Percentiles rank a stretch among this genome's conserved stretches.
These are phyloP conservation scores for Dryas integrifolia DNA, from an alignment of 331 rosid species.

Conservation along the genomic window DNA sequence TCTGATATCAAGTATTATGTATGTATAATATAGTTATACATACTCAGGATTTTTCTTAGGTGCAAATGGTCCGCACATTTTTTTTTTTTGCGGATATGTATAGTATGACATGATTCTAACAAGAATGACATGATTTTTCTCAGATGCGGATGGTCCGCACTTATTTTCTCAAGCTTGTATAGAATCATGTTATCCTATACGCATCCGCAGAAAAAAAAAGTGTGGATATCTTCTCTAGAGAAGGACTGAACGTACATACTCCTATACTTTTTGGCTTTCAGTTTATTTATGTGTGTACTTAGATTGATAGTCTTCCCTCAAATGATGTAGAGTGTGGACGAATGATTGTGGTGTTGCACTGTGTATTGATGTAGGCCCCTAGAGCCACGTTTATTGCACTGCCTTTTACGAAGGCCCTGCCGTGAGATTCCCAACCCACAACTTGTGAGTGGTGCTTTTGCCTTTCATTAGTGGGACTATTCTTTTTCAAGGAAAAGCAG, in stretches of 20 bases:
- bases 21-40: background rate
- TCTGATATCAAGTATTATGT: background rate
- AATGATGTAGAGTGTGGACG: background rate
- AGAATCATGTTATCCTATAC: no score
- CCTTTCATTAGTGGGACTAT: slow-evolving; percentile 36
- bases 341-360: slow-evolving; percentile 24
- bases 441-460: slow-evolving; percentile 33
- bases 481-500: slow-evolving; percentile 34
- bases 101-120: no score
- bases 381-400: slow-evolving; percentile 31
- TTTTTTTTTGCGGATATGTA: background rate
- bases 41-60: background rate
- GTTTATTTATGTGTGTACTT: background rate
- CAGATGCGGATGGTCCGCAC: background rate
- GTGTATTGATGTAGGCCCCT: slow-evolving; percentile 37
- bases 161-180: background rate
- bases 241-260: no score
- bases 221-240: no score
- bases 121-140: no score
- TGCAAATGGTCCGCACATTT: background rate
- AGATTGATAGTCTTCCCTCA: background rate
- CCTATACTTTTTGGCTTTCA: no score
- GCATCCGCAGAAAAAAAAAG: no score
- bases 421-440: slow-evolving; percentile 29
- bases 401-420: slow-evolving; percentile 25